Conservation (phyloP, 2,329 filamentous ascomycete species). For the Mariannaea elegans region DNA sequence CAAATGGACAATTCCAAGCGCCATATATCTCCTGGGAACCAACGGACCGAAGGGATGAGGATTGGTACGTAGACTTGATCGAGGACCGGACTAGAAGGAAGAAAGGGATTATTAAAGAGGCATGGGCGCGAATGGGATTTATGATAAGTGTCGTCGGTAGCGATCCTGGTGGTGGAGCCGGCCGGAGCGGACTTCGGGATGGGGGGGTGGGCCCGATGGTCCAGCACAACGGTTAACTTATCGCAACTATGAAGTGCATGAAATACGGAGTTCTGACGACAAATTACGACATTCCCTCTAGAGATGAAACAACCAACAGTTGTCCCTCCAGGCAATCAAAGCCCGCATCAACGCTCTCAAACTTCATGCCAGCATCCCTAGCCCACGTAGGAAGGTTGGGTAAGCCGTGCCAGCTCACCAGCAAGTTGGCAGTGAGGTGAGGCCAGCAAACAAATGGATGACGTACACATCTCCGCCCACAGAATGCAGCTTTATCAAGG, state of each 20-base stretch:
- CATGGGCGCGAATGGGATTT: not conserved
- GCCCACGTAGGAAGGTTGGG: too few relatives aligned
- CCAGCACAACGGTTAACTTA: not conserved
- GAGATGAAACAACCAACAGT: too few relatives aligned
- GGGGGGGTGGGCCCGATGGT: conserved; percentile 5
- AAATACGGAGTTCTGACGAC: not conserved
- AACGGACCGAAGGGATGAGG: not conserved
- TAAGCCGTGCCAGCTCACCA: conserved; percentile 1
- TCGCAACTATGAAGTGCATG: not conserved
- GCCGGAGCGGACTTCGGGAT: conserved; percentile 15
- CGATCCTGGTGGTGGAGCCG: conserved; percentile 15
- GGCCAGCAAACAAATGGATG: conserved; percentile 15
- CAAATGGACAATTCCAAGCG: not conserved
- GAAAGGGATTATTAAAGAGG: not conserved
- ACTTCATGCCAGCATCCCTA: conserved; percentile 1
- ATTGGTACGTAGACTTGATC: not conserved
- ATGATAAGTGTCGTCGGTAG: conserved; percentile 14
- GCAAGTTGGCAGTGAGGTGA: not conserved
- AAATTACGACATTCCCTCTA: not conserved
- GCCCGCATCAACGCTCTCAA: not conserved
- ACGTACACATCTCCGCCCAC: conserved; percentile 6
- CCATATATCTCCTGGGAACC: not conserved
- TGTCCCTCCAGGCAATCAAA: too few relatives aligned
- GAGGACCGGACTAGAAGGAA: not conserved
- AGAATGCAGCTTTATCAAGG: not conserved